Conservation (phyloP, 306 rosid genomes). For the Vigna unguiculata region DNA sequence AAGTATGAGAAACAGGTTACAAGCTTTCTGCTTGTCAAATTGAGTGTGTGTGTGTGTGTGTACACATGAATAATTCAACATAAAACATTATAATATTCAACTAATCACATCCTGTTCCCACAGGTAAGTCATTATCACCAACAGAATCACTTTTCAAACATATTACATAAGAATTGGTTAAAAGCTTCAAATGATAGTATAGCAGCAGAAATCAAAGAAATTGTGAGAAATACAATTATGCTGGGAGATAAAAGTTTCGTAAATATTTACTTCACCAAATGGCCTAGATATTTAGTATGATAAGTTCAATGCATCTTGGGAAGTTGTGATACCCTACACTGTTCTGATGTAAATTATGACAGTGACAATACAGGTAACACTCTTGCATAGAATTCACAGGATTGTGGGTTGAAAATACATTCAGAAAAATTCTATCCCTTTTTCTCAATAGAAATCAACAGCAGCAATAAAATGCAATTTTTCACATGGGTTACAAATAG, state of each 20-base stretch:
- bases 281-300: background rate
- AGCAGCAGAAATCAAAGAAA: slow-evolving; percentile 14
- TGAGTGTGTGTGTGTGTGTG: background rate
- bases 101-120: slow-evolving; percentile 5
- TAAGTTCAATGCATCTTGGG: background rate
- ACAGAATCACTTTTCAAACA: background rate
- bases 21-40: slow-evolving; percentile 6
- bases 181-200: background rate
- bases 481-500: no score
- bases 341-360: no score
- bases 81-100: background rate
- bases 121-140: background rate
- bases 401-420: no score
- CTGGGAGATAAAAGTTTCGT: background rate
- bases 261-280: background rate
- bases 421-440: no score
- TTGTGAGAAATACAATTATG: background rate
- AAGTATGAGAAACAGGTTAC: background rate
- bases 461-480: no score
- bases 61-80: background rate
- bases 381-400: no score
- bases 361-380: no score
- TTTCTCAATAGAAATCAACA: no score
- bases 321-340: background rate
- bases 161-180: background rate